Evolutionary conservation across 139 green algal genomes (phyloP), one percentile per base, ranked within the genome.

Genomic region (Tetratostichococcus sp.): DNA sequence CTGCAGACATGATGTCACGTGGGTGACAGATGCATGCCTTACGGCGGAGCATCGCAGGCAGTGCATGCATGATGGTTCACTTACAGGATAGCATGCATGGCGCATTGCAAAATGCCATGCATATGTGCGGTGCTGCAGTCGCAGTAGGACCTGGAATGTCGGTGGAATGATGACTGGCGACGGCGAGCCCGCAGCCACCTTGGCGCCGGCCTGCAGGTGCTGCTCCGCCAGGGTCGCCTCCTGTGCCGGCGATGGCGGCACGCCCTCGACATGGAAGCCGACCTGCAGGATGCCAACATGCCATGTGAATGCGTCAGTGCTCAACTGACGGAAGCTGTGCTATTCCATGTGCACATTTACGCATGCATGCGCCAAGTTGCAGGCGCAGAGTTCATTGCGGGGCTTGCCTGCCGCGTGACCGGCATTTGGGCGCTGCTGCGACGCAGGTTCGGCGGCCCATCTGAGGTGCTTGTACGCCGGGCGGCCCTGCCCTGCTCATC

Each of bases 131-230:
- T 30, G 25, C 26, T 71, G 28, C 11, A 42, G 1, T 65, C 2
- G 33, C 71, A 35, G n/a, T 8, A 62, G 4, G 30, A 93, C 90
- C 85, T 92, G 85, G 62, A 95, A 95, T 4, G 83, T 82, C 0
- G 90, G 91, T 22, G 89, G 91, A 25, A 95, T 94, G 79, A 95
- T 94, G 25, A 95, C 89, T 3, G 91, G 91, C 25, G 87, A 89
- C 2, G 88, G 87, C 14, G 85, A 92, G 32, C 86, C 83, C 43
- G 43, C 78, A 50, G 21, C 71, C 6, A 31, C 35, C 35, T 34
- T 67, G 17, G 76, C 67, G 30, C 77, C 65, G 16, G 43, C n/a
- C 28, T 30, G 69, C 32, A 58, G 50, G 30, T 70, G 79, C 26
- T 77, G 74, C 67, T 72, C 62, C 65, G 89, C 77, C 21, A 94